These are phyloP conservation scores for Stygiomarasmius scandens DNA, from an alignment of 1,284 basidiomycete species.

Conservation along the genomic window DNA sequence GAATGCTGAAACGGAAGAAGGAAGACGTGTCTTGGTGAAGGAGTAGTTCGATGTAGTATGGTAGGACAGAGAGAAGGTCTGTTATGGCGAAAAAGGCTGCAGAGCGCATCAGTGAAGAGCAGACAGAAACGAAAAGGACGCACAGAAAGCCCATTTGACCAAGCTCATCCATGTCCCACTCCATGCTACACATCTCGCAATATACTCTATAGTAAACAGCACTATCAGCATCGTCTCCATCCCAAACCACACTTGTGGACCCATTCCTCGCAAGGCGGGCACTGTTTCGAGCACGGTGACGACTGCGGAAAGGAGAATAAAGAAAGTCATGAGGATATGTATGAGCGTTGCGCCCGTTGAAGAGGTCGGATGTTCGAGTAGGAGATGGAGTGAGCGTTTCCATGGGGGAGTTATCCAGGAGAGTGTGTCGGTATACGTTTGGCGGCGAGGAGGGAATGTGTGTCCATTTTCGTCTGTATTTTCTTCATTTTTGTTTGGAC, in stretches of 20 bases:
- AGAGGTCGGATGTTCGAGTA: slow-evolving; percentile 72
- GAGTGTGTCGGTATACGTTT: too few relatives aligned
- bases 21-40: slow-evolving; percentile 88
- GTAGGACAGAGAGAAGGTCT: slow-evolving; percentile 81
- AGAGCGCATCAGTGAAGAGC: slow-evolving; percentile 16
- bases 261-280: slow-evolving; percentile 75
- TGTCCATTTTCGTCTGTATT: too few relatives aligned
- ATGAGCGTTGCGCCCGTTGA: slow-evolving; percentile 67
- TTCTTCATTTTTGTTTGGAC: too few relatives aligned
- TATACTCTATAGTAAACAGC: slow-evolving; percentile 82
- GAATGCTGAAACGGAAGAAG: slow-evolving; percentile 86
- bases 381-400: slow-evolving; percentile 59
- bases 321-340: slow-evolving; percentile 61
- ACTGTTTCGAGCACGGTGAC: slow-evolving; percentile 87
- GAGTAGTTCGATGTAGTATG: slow-evolving; percentile 85
- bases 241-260: slow-evolving; percentile 78
- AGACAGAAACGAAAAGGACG: slow-evolving; percentile 29
- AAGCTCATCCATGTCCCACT: slow-evolving; percentile 63
- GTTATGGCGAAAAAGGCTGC: slow-evolving; percentile 84
- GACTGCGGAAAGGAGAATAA: slow-evolving; percentile 73
- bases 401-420: slow-evolving; percentile 44
- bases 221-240: slow-evolving; percentile 76
- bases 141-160: slow-evolving; percentile 69
- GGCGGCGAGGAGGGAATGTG: too few relatives aligned
- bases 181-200: slow-evolving; percentile 66